Conservation (phyloP, 176 grass and related monocot genomes). For the Musa beccarii region DNA sequence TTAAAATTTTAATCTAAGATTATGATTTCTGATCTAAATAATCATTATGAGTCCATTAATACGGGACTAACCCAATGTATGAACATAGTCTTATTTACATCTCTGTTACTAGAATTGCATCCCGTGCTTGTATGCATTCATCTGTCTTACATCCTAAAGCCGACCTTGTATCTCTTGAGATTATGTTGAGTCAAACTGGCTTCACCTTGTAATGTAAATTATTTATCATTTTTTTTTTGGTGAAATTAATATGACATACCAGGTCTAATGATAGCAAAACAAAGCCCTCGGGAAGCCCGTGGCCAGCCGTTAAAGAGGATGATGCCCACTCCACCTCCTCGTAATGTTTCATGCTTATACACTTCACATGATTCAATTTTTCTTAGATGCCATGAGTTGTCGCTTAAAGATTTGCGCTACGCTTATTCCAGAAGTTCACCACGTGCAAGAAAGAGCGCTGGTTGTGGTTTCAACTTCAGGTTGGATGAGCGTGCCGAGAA, state of each 20-base stretch:
- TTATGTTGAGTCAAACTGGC: background rate
- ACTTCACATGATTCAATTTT: conserved; percentile 15
- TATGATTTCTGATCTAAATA: too few relatives aligned
- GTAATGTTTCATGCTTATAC: conserved; percentile 27
- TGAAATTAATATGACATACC: conserved; percentile 16
- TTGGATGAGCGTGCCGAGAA: conserved; percentile 87
- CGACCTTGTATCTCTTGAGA: background rate
- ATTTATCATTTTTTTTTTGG: conserved; percentile 10
- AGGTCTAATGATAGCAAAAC: conserved; percentile 36
- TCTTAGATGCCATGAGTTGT: conserved; percentile 7
- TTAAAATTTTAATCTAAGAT: too few relatives aligned
- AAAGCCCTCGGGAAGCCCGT: conserved; percentile 23
- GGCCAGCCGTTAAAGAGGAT: conserved; percentile 45
- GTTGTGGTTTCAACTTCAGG: conserved; percentile 65
- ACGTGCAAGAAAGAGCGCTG: conserved; percentile 31
- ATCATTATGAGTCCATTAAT: too few relatives aligned
- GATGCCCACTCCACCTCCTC: conserved; percentile 73
- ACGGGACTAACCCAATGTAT: too few relatives aligned
- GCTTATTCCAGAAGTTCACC: conserved; percentile 39
- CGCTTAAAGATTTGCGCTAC: conserved; percentile 5
- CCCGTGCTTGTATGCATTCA: background rate
- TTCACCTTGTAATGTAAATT: conserved; percentile 3
- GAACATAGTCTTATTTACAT: conserved; percentile 25
- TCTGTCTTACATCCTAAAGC: background rate
- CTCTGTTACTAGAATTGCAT: conserved; percentile 5